phyloP scores from a whole-genome alignment of 345 rosid genomes.

The Rhodamnia rubescens region DNA sequence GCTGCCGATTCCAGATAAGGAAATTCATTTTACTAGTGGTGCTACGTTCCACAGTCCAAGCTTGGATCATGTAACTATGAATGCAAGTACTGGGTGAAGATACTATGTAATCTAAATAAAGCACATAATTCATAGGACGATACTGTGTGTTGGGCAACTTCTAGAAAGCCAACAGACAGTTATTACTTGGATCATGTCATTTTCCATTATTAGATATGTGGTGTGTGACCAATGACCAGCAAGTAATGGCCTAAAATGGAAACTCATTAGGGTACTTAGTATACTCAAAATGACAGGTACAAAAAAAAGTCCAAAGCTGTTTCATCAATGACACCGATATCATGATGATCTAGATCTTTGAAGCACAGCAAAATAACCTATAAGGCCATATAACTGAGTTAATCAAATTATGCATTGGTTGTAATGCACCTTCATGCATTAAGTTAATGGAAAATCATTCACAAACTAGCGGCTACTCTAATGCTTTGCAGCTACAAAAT shows the following conservation, averaged over 20 bases:
- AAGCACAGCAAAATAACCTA: background rate
- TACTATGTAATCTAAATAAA: background rate
- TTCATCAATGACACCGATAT: background rate
- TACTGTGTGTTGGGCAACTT: background rate
- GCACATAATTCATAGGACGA: background rate
- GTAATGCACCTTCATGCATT: background rate
- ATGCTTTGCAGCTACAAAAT: background rate
- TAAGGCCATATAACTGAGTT: background rate
- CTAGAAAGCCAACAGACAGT: background rate
- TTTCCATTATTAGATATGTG: background rate
- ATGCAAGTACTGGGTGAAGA: background rate
- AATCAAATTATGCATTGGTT: background rate
- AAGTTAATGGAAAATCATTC: background rate
- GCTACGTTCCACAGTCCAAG: background rate
- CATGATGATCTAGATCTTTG: background rate
- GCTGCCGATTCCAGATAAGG: background rate
- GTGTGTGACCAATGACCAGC: background rate
- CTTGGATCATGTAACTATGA: background rate
- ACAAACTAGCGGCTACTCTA: background rate
- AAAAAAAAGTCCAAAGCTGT: too few relatives aligned
- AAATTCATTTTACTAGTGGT: background rate
- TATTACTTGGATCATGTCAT: background rate
- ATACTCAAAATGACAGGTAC: background rate
- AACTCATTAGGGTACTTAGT: background rate
- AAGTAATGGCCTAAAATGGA: background rate